These are phyloP conservation scores for Solanum commersonii DNA, from an alignment of 257 asterid species.

Conservation along the genomic window DNA sequence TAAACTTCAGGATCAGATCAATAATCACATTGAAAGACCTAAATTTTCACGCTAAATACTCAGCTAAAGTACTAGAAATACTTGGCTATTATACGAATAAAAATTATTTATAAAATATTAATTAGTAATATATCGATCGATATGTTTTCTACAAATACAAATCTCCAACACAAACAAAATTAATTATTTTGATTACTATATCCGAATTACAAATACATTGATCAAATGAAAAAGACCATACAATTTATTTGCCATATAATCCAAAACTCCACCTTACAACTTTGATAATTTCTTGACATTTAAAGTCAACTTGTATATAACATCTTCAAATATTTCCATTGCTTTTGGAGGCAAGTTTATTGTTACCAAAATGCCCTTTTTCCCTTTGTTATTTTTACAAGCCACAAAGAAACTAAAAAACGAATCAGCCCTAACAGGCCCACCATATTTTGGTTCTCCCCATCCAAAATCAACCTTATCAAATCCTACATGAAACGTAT, in stretches of 20 bases:
- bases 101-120: neutral
- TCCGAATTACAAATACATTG: neutral
- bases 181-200: neutral
- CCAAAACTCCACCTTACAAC: neutral
- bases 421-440: neutral
- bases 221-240: neutral
- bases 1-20: no score
- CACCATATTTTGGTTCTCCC: constrained; percentile 3
- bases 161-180: neutral
- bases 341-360: neutral
- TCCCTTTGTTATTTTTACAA: neutral
- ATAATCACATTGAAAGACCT: no score
- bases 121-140: neutral
- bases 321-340: neutral
- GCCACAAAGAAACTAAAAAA: neutral
- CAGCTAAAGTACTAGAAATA: neutral
- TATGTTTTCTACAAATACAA: neutral
- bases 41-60: no score
- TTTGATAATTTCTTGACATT: neutral
- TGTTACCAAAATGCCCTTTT: neutral
- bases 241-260: neutral
- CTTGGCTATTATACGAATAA: neutral
- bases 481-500: neutral
- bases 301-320: neutral
- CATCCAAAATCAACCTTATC: constrained; percentile 8